Evolutionary conservation across 352 stramenopile genomes (phyloP).

Genomic region (Phytopythium cucurbitacearum): DNA sequence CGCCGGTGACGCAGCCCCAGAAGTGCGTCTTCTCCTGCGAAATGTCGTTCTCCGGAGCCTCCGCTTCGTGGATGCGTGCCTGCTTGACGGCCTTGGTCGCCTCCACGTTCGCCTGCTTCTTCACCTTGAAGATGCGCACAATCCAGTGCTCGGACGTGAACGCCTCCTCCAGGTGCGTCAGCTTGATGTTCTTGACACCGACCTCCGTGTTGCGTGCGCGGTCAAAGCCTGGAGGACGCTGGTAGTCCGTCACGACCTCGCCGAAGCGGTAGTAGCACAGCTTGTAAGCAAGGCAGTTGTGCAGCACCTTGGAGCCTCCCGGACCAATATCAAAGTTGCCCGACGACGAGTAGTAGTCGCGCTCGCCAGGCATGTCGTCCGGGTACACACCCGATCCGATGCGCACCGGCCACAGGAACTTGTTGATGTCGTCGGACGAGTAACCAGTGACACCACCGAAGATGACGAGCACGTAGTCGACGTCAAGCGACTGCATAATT

Average conservation of each 20-base stretch:
- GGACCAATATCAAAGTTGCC: constrained; percentile 85
- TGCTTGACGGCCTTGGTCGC: constrained; percentile 64
- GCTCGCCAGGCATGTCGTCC: constrained; percentile 83
- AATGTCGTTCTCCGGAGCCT: constrained; percentile 45
- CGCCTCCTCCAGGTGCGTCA: constrained; percentile 90
- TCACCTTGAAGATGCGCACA: constrained; percentile 94
- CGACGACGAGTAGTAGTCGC: constrained; percentile 81
- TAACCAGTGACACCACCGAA: constrained; percentile 88
- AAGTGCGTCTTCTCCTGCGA: constrained; percentile 79
- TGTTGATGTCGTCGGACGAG: constrained; percentile 90
- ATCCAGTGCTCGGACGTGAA: constrained; percentile 96
- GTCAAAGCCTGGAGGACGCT: constrained; percentile 80
- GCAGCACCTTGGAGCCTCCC: constrained; percentile 77
- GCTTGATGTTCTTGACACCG: constrained; percentile 88
- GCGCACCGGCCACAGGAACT: constrained; percentile 91
- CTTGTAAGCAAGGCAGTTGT: constrained; percentile 93
- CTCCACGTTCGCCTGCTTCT: constrained; percentile 84
- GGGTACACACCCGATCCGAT: constrained; percentile 85
- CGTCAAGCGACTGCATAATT: constrained; percentile 89
- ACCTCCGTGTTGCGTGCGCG: constrained; percentile 84
- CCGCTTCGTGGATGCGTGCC: constrained; percentile 38
- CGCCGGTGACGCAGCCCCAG: constrained; percentile 77
- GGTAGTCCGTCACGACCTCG: constrained; percentile 84
- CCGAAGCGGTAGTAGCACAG: constrained; percentile 92
- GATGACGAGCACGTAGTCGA: constrained; percentile 92